Conservation (phyloP, 306 rosid genomes). For the Vachellia pachyceras region DNA sequence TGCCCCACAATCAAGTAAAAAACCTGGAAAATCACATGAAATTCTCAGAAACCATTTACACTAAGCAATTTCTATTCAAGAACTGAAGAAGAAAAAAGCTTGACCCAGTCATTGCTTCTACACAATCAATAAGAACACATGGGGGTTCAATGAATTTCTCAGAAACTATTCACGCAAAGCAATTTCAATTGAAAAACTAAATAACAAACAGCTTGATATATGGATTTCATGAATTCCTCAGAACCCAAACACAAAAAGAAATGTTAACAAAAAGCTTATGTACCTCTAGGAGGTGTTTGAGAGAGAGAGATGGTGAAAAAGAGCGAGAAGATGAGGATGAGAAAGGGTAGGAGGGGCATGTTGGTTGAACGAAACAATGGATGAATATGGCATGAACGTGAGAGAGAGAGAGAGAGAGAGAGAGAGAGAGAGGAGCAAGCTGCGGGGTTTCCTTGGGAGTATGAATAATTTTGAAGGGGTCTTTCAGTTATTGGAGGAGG, state of each 20-base stretch:
- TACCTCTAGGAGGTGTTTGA: constrained; percentile 59
- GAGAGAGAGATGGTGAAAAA: constrained; percentile 46
- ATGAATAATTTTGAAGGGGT: constrained; percentile 48
- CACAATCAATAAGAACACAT: constrained; percentile 63
- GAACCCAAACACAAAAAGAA: neutral
- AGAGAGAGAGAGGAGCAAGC: neutral
- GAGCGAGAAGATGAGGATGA: constrained; percentile 47
- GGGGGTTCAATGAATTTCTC: neutral
- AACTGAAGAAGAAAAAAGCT: neutral
- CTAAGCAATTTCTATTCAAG: no score
- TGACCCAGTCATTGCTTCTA: constrained; percentile 35
- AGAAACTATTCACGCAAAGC: neutral
- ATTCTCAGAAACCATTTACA: neutral
- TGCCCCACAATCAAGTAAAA: constrained; percentile 70
- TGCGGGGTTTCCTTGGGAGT: neutral
- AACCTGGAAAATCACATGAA: constrained; percentile 37
- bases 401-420: neutral
- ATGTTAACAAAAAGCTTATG: neutral
- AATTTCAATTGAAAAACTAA: neutral
- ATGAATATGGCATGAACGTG: constrained; percentile 19
- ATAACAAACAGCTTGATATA: neutral
- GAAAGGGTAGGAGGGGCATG: constrained; percentile 49
- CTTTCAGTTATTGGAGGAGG: constrained; percentile 19
- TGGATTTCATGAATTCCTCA: neutral
- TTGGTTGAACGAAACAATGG: constrained; percentile 10